Conservation (phyloP, 495 filamentous ascomycete species). For the Parmelia sp. region DNA sequence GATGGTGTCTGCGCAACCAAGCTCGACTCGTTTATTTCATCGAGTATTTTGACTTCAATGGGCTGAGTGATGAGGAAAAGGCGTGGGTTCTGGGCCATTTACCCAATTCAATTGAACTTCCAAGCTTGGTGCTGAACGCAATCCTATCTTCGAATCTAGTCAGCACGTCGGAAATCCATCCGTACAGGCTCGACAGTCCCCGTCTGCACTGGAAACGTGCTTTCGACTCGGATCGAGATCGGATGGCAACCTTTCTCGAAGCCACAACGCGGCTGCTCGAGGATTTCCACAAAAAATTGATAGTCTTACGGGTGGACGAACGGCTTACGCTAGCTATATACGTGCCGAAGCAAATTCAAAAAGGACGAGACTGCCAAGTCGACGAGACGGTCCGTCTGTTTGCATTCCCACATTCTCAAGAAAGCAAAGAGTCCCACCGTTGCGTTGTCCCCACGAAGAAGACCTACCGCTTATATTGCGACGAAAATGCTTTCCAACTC, state of each 20-base stretch:
- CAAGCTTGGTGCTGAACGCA: slow-evolving; percentile 37
- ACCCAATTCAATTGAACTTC: slow-evolving; percentile 8
- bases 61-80: no score
- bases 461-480: slow-evolving; percentile 42
- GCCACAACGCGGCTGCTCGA: slow-evolving; percentile 31
- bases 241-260: slow-evolving; percentile 38
- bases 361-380: slow-evolving; percentile 22
- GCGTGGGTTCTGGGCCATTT: no score
- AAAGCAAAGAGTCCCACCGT: slow-evolving; percentile 31
- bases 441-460: slow-evolving; percentile 38
- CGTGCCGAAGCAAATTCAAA: slow-evolving; percentile 38
- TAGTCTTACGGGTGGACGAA: slow-evolving; percentile 41
- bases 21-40: no score
- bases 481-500: slow-evolving; percentile 39
- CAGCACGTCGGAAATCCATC: slow-evolving; percentile 28
- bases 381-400: no score
- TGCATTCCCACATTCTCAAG: slow-evolving; percentile 44
- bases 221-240: slow-evolving; percentile 35
- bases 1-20: no score
- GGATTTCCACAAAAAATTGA: slow-evolving; percentile 43
- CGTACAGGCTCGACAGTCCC: slow-evolving; percentile 36
- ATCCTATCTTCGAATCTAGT: slow-evolving; percentile 39
- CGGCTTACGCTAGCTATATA: slow-evolving; percentile 46
- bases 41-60: no score
- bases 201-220: slow-evolving; percentile 41